Conservation (phyloP, 371 early-diverging fungal genomes). For the Synchytrium microbalum region DNA sequence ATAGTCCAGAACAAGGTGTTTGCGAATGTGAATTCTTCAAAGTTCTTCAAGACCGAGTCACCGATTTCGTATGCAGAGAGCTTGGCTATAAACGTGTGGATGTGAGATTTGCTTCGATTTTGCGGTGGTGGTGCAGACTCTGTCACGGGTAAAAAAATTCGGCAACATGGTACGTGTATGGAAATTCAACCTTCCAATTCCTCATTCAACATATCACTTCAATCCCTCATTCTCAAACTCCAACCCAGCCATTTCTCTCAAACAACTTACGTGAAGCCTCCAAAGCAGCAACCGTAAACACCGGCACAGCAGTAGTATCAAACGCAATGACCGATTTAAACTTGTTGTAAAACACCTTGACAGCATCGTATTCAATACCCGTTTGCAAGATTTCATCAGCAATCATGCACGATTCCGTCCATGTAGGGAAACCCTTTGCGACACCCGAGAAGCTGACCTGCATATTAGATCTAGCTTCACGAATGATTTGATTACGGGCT, state of each 20-base stretch:
- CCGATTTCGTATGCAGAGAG: slow-evolving; percentile 86
- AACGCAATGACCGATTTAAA: slow-evolving; percentile 92
- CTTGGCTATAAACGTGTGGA: slow-evolving; percentile 46
- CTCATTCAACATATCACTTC: no score
- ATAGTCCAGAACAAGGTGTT: slow-evolving; percentile 91
- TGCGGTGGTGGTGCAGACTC: not conserved
- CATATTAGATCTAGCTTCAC: slow-evolving; percentile 66
- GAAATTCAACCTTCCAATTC: no score
- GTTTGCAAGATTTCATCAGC: slow-evolving; percentile 66
- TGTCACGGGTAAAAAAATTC: not conserved
- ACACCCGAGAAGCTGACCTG: slow-evolving; percentile 80
- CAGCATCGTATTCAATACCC: slow-evolving; percentile 55
- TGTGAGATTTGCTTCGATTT: no score
- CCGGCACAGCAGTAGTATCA: slow-evolving; percentile 64
- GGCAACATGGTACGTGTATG: not conserved
- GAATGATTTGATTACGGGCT: slow-evolving; percentile 83
- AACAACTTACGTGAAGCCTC: slow-evolving; percentile 60
- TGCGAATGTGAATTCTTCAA: slow-evolving; percentile 89
- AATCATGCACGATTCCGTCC: slow-evolving; percentile 77
- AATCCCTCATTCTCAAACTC: no score
- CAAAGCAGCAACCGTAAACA: slow-evolving; percentile 61
- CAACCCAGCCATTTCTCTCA: not conserved
- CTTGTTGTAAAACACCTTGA: slow-evolving; percentile 84
- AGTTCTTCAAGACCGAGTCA: slow-evolving; percentile 79
- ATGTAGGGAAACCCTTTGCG: slow-evolving; percentile 84